Evolutionary conservation across 306 rosid genomes (phyloP).

Genomic region (Fragaria ananassa): DNA sequence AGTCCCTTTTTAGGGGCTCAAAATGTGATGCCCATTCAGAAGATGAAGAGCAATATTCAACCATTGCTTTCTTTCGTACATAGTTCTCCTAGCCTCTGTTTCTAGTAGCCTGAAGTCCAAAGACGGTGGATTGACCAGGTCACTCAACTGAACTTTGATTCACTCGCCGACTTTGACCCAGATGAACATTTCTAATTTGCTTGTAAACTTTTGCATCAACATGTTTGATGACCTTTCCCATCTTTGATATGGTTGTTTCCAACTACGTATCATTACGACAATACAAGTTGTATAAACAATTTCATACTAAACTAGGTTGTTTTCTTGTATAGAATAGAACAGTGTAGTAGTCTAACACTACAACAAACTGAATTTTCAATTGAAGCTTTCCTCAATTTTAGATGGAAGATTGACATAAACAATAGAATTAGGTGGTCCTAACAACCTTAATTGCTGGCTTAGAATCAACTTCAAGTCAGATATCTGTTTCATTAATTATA

Average conservation of each 20-base stretch:
- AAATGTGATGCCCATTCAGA: not conserved
- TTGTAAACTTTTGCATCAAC: not conserved
- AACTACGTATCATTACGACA: not conserved
- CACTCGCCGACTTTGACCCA: slow-evolving; percentile 41
- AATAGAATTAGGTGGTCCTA: not conserved
- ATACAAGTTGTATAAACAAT: not conserved
- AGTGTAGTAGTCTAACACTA: not conserved
- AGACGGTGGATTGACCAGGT: slow-evolving; percentile 40
- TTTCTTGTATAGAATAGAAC: not conserved
- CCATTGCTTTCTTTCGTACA: not conserved
- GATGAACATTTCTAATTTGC: slow-evolving; percentile 31
- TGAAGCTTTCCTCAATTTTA: not conserved
- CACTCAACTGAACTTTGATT: slow-evolving; percentile 15
- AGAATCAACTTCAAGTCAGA: not conserved
- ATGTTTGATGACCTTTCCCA: slow-evolving; percentile 15
- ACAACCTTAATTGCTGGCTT: not conserved
- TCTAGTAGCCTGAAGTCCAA: slow-evolving; percentile 13
- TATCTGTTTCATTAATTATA: too few relatives aligned
- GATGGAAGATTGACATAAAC: not conserved
- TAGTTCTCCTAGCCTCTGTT: not conserved
- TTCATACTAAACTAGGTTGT: not conserved
- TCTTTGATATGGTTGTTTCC: slow-evolving; percentile 9
- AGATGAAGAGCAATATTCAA: slow-evolving; percentile 7
- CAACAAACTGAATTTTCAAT: not conserved
- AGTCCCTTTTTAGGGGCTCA: slow-evolving; percentile 9